These are phyloP conservation scores for Yarrowia yakushimensis DNA, from an alignment of 805 yeast species.

Conservation along the genomic window DNA sequence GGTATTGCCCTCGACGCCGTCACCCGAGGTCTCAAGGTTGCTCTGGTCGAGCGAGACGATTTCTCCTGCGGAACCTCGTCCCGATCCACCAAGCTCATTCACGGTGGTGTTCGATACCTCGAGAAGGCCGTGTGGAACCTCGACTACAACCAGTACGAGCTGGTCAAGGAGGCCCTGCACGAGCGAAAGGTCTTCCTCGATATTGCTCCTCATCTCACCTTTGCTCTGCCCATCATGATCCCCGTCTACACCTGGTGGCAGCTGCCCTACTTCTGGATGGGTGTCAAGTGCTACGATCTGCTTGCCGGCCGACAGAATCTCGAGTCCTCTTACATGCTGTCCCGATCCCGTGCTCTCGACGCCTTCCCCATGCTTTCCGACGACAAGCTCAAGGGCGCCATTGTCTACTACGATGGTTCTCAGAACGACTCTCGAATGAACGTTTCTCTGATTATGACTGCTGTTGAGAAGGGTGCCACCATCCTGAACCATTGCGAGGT, in stretches of 20 bases:
- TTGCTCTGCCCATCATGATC: conserved; percentile 85
- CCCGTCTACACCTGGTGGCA: conserved; percentile 98
- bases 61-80: conserved; percentile 92
- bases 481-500: conserved; percentile 85
- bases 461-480: conserved; percentile 83
- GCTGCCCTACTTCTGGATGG: conserved; percentile 87
- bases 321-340: conserved; percentile 68
- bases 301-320: conserved; percentile 88
- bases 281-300: conserved; percentile 87
- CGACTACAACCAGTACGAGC: conserved; percentile 81
- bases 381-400: conserved; percentile 75
- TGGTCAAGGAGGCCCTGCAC: conserved; percentile 83
- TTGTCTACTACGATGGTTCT: conserved; percentile 92
- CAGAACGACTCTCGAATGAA: conserved; percentile 93
- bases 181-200: conserved; percentile 82
- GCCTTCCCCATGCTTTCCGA: conserved; percentile 84
- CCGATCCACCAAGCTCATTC: conserved; percentile 93
- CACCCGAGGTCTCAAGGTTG: conserved; percentile 84
- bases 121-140: conserved; percentile 93
- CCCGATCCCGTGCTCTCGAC: conserved; percentile 61
- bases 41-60: conserved; percentile 81
- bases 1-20: conserved; percentile 92
- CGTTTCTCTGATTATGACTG: conserved; percentile 78
- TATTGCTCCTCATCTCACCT: conserved; percentile 88
- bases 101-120: conserved; percentile 93